phyloP scores from a whole-genome alignment of 2,329 filamentous ascomycete species.

The Esteya vermicola region DNA sequence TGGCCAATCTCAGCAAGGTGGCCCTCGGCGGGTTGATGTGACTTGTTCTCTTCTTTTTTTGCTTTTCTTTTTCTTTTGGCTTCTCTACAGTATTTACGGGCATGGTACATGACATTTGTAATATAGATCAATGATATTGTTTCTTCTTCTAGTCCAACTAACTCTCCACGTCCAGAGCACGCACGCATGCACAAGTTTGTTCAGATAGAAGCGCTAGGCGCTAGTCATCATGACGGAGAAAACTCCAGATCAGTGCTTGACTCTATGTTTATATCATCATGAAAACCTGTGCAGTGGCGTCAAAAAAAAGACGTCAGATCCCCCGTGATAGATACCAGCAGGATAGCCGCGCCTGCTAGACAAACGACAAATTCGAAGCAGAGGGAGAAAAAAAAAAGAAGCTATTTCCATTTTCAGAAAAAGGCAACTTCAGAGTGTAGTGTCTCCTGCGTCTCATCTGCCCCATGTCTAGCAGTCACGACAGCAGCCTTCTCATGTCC shows the following conservation, averaged over 20 bases:
- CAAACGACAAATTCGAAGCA: not conserved
- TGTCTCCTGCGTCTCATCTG: slow-evolving; percentile 3
- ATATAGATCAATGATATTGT: no score
- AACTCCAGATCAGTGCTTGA: slow-evolving; percentile 79
- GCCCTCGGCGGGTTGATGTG: slow-evolving; percentile 76
- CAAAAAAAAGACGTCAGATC: not conserved
- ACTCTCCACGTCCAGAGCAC: no score
- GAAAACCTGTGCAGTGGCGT: slow-evolving; percentile 35
- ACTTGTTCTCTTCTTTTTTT: slow-evolving; percentile 4
- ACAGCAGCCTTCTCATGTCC: slow-evolving; percentile 23
- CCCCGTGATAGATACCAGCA: not conserved
- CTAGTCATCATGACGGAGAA: slow-evolving; percentile 26
- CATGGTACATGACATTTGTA: no score
- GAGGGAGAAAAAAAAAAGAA: not conserved
- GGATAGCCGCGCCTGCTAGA: not conserved
- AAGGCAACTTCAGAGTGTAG: slow-evolving; percentile 8
- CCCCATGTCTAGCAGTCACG: slow-evolving; percentile 18
- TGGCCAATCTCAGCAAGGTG: slow-evolving; percentile 75
- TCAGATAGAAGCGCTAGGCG: slow-evolving; percentile 24
- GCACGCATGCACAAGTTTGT: slow-evolving; percentile 19
- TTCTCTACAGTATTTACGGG: no score
- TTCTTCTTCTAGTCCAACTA: no score
- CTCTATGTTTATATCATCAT: slow-evolving; percentile 97
- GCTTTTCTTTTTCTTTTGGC: no score
- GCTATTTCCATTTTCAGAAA: not conserved